These are phyloP conservation scores for Puya raimondii DNA, from an alignment of 176 grass and related monocot genomes.

Conservation along the genomic window DNA sequence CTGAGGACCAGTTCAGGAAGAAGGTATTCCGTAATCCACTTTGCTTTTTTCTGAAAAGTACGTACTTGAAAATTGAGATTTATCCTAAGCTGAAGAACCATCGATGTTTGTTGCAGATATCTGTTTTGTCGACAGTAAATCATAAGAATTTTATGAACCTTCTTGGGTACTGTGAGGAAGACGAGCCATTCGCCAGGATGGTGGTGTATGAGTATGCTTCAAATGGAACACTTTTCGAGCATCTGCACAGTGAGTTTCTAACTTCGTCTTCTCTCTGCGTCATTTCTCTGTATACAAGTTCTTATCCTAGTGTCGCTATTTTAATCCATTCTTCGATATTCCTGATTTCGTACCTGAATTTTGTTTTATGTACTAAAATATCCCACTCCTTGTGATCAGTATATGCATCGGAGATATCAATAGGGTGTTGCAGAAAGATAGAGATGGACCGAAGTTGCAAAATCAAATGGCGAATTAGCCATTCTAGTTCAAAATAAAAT, in stretches of 20 bases:
- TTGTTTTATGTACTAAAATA: too few species aligned
- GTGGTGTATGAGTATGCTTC: slow-evolving; percentile 90
- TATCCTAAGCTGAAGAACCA: slow-evolving; percentile 10
- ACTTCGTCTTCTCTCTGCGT: slow-evolving; percentile 7
- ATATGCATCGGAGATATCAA: too few species aligned
- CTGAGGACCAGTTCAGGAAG: slow-evolving; percentile 57
- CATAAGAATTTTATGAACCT: slow-evolving; percentile 94
- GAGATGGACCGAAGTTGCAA: not conserved
- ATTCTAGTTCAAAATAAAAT: too few species aligned
- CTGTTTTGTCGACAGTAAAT: slow-evolving; percentile 39
- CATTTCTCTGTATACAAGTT: not conserved
- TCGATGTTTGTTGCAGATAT: slow-evolving; percentile 36
- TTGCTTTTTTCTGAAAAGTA: slow-evolving; percentile 7
- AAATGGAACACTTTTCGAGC: slow-evolving; percentile 86
- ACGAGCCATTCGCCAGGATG: slow-evolving; percentile 75
- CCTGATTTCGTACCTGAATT: too few species aligned
- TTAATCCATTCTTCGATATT: too few species aligned
- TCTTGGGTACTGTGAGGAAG: slow-evolving; percentile 80
- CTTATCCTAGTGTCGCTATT: too few species aligned
- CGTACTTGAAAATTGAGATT: not conserved
- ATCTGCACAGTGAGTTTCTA: slow-evolving; percentile 60
- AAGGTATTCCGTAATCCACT: slow-evolving; percentile 37
- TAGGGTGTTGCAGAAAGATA: too few species aligned
- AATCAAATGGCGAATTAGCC: too few species aligned
- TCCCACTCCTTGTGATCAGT: too few species aligned